Base-by-base conservation (phyloP, 306 rosid species). In the Arachis stenosperma region DNA sequence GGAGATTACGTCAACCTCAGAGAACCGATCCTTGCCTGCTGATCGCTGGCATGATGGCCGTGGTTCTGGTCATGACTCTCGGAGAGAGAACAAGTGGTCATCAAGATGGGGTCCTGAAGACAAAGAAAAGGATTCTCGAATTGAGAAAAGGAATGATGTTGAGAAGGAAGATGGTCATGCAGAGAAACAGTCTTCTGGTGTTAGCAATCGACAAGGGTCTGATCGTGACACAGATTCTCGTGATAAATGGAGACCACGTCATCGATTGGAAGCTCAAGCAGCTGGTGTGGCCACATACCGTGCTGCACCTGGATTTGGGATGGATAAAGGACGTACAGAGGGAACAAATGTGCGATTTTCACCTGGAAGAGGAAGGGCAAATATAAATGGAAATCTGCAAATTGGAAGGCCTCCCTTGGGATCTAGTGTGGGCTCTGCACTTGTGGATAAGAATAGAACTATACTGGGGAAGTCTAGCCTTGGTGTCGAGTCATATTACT, bases 31-130 rank as follows among this genome's bases (percentile, higher is more conserved):
- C 39, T 46, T 73, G 58, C 77, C 86, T 74, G 67, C 88, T 75
- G 88, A 85, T 30, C 88, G 88, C 64, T 82, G 88, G 88, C 79
- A 79, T 63, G 90, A 86, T 74, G 65, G 78, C 61, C 88, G 88
- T 50, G 85, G 82, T 67, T 79, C 83, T 73, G 70, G 80, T 36
- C 82, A 82, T 82, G 94, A 89, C 53, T 64, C 94, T 56, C 73
- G 89, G 66, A 84, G 94, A 64, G 94, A 89, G 80, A 89, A 72
- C 70, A 89, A 89, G 88, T 89, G 94, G 94, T 82, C 94, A 56
- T 86, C 94, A 67, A 86, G 94, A 80, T 86, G 94, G 94, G 94
- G 94, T 66, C 94, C 94, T 68, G 94, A 89, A 76, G 94, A 89
- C 61, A 89, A 86, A 77, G 94, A 89, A 65, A 89, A 86, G 81